These are phyloP conservation scores for Moesziomyces parantarcticus DNA, from an alignment of 1,284 basidiomycete genomes.

Conservation along the genomic window DNA sequence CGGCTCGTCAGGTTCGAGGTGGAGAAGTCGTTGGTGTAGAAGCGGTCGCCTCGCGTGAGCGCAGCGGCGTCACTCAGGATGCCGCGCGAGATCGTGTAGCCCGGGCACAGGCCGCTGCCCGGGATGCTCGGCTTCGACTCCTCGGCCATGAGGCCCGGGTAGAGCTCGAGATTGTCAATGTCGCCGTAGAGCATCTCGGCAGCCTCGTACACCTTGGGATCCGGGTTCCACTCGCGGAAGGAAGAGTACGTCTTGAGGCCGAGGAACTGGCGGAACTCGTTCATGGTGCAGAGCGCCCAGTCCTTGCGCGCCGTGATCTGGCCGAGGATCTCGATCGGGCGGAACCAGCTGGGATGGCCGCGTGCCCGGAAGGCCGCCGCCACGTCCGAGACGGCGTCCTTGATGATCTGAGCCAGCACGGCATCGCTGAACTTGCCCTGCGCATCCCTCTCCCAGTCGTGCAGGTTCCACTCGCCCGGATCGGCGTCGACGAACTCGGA, in stretches of 20 bases:
- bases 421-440: conserved; percentile 78
- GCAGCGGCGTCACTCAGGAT: conserved; percentile 89
- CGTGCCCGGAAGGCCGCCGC: conserved; percentile 83
- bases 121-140: conserved; percentile 80
- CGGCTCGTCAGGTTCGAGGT: conserved; percentile 77
- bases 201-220: conserved; percentile 77
- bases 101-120: conserved; percentile 80
- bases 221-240: conserved; percentile 83
- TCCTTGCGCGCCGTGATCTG: conserved; percentile 77
- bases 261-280: conserved; percentile 78
- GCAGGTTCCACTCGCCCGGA: conserved; percentile 74
- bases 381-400: conserved; percentile 71
- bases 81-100: conserved; percentile 85
- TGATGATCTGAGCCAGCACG: conserved; percentile 73
- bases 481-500: conserved; percentile 14
- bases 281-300: conserved; percentile 86
- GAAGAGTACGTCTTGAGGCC: conserved; percentile 49
- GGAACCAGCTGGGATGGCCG: conserved; percentile 79
- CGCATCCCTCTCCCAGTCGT: conserved; percentile 74
- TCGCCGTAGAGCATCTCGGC: conserved; percentile 74
- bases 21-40: conserved; percentile 84
- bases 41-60: conserved; percentile 83
- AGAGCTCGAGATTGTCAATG: conserved; percentile 83
- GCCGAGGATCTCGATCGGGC: conserved; percentile 82
- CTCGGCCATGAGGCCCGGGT: conserved; percentile 73